Percentiles rank a stretch among this genome's conserved stretches.
Evolutionary conservation across 257 asterid genomes (phyloP).

Genomic region (Apocynum venetum): DNA sequence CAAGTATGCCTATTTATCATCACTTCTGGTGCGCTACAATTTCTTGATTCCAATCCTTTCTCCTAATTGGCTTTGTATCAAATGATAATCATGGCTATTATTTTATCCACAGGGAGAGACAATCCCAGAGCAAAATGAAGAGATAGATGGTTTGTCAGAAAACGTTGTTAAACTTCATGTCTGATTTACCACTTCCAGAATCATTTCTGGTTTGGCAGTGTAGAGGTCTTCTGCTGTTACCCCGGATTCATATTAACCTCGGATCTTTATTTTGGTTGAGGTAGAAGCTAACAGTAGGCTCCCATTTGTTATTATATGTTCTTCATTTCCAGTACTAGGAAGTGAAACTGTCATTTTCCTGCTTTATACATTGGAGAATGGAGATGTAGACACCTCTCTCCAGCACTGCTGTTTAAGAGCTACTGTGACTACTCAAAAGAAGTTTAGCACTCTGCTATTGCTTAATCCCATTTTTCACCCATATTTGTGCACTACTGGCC

Average conservation of each 20-base stretch:
- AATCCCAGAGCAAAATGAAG: conserved; percentile 34
- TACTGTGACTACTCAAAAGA: background rate
- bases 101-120: conserved; percentile 27
- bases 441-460: background rate
- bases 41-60: background rate
- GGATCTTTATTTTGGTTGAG: conserved; percentile 19
- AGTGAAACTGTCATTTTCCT: background rate
- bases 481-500: background rate
- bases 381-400: background rate
- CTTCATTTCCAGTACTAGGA: background rate
- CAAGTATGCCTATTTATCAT: background rate
- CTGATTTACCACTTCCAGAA: conserved; percentile 18
- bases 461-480: background rate
- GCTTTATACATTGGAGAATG: background rate
- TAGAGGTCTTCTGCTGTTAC: conserved; percentile 3
- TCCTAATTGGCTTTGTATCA: background rate
- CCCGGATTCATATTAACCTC: background rate
- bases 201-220: background rate
- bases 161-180: conserved; percentile 27
- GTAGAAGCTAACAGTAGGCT: conserved; percentile 28
- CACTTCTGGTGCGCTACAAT: background rate
- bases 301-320: background rate
- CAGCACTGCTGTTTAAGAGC: background rate
- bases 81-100: background rate
- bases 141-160: conserved; percentile 29